Evolutionary conservation across 208 protist genomes (phyloP), one percentile per base, ranked within the genome.

Genomic region (Naegleria lovaniensis): DNA sequence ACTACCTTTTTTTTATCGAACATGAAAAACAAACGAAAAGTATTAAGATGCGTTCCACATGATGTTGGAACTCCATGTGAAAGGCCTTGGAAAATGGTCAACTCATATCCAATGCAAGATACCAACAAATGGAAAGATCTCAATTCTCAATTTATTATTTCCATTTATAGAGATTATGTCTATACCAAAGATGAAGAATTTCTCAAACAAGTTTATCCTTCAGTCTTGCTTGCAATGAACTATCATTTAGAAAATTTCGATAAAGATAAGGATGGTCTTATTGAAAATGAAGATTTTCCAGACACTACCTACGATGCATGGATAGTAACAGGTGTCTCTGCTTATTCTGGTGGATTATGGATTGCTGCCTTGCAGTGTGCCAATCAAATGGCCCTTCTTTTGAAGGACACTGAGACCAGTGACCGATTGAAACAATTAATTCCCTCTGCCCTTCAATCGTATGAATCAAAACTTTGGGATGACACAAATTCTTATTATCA

Each of bases 301-400:
- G 95, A 96, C 43, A 94, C 95, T 55, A 95, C 94, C 1, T 96
- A 96, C 84, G 94, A 96, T 67, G 86, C 85, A 13, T 96, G 95
- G 95, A 90, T 58, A 33, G 84, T 59, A 29, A 48, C 25, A 51
- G 93, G 93, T 33, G 52, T 88, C 13, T 93, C 76, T 90, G 95
- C 95, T 0, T 96, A 96, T 59, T 93, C 75, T 76, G 95, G 94
- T 33, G 94, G 94, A 33, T 91, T 95, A 13, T 95, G 94, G 94
- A 83, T 95, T 25, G 92, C 94, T 19, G 52, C 90, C 11, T 19
- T 95, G 0, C 5, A 92, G 7, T 6, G 7, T 38, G 88, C 88
- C n/a, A 13, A 13, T 43, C 7, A 43, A 33, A 48, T 94, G 7
- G 79, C 51, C 25, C 33, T 83, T 9, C 39, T 90, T 22, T 39